These are phyloP conservation scores for Metschnikowia lochheadii DNA, from an alignment of 805 yeast genomes.

Conservation along the genomic window DNA sequence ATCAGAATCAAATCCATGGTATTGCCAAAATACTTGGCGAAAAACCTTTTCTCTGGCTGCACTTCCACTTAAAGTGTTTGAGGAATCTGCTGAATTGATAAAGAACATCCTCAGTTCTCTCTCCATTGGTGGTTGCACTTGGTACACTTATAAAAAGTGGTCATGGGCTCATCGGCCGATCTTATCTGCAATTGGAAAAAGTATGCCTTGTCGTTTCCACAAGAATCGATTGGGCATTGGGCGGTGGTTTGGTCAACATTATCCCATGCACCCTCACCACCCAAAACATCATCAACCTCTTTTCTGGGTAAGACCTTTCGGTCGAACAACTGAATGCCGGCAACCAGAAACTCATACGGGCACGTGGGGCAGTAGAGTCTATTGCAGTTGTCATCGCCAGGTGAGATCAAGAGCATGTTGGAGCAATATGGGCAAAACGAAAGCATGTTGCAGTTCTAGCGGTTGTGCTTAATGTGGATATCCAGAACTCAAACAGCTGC, in stretches of 20 bases:
- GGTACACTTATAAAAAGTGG: conserved; percentile 94
- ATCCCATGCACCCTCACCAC: conserved; percentile 98
- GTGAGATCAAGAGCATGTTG: conserved; percentile 75
- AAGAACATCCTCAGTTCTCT: conserved; percentile 55
- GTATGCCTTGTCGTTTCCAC: conserved; percentile 89
- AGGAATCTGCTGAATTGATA: neutral
- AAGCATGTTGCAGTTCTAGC: conserved; percentile 48
- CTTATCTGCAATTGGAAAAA: conserved; percentile 95
- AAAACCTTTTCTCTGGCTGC: neutral
- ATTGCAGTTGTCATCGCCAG: conserved; percentile 52
- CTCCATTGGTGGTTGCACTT: conserved; percentile 95
- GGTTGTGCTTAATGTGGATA: neutral
- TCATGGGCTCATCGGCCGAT: conserved; percentile 99
- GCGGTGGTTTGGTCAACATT: conserved; percentile 94
- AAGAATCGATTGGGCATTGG: conserved; percentile 83
- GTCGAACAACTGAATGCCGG: conserved; percentile 79
- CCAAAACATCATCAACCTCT: conserved; percentile 92
- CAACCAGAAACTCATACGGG: conserved; percentile 89
- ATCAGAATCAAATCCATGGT: neutral
- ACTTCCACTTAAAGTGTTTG: neutral
- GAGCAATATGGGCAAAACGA: conserved; percentile 95
- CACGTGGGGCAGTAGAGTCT: conserved; percentile 88
- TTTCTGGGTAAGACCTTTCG: conserved; percentile 79
- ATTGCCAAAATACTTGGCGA: neutral
- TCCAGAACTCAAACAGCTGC: neutral